Evolutionary conservation across 768 basidiomycete genomes (phyloP), one percentile per base, ranked within the genome.

Genomic region (Suillus clintonianus): DNA sequence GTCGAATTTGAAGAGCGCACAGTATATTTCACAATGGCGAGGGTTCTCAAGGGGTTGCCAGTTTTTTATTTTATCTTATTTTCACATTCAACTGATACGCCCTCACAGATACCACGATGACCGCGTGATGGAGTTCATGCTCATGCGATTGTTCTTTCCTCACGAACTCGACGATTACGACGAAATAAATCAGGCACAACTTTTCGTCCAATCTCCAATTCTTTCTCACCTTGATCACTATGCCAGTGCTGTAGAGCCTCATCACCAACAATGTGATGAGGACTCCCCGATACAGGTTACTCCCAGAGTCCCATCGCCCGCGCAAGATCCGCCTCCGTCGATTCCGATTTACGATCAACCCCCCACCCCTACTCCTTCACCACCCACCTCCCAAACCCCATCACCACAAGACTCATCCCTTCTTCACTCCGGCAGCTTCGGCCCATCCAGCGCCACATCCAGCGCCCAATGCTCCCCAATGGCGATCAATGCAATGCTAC

Each of bases 1-100:
- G 89, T 91, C 19, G 90, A 90, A 69, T 91, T 90, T 69, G 89
- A 90, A 45, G 83, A 86, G 66, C 78, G 86, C 63, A 85, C 86
- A 0, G 89, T 90, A 41, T 91, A 84, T 73, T 90, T 91, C 68
- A 89, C 86, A 0, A 91, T 91, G 89, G 89, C 89, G 1, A 88
- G 86, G 70, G 81, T 87, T 34, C 67, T 89, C 24, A 71, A 77
- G 37, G 80, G 78, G 64, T 78, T 81, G 84, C 85, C 71, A 76
- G 83, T 81, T 34, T 50, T 34, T 48, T 13, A 48, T 39, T 50
- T 34, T 32, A 32, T 62, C n/a, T 37, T 30, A 62, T 58, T 19
- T 37, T 48, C 54, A 47, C 41, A 65, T 53, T 43, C 22, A 61
- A n/a, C 14, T 58, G 57, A 55, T 34, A 30, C 27, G 34, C 58